These are phyloP conservation scores for Inosperma sp. DNA, from an alignment of 768 basidiomycete species.

Conservation along the genomic window DNA sequence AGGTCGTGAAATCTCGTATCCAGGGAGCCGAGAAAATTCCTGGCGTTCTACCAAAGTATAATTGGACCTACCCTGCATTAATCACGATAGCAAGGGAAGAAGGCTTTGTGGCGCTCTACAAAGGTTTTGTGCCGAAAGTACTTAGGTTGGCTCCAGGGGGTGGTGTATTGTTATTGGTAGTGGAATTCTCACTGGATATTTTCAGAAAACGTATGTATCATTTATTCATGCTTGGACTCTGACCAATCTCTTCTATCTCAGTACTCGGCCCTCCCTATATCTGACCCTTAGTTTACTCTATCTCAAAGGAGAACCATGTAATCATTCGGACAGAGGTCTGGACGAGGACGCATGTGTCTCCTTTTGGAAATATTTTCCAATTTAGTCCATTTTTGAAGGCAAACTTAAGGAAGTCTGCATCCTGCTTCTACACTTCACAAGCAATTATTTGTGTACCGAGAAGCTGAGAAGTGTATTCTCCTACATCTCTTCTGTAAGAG, in stretches of 20 bases:
- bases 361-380: too few relatives aligned
- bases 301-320: neutral
- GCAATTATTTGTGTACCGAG: too few relatives aligned
- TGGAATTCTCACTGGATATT: slow-evolving; percentile 74
- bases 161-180: slow-evolving; percentile 90
- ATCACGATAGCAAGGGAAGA: slow-evolving; percentile 82
- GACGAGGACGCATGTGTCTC: neutral
- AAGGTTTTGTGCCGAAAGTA: slow-evolving; percentile 95
- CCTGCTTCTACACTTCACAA: too few relatives aligned
- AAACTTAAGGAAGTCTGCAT: too few relatives aligned
- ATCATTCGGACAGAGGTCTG: neutral
- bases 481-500: too few relatives aligned
- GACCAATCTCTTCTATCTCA: slow-evolving; percentile 17
- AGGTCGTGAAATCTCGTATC: slow-evolving; percentile 96
- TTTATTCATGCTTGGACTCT: neutral
- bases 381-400: too few relatives aligned
- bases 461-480: too few relatives aligned
- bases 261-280: slow-evolving; percentile 54
- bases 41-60: slow-evolving; percentile 80
- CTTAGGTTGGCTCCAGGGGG: slow-evolving; percentile 93
- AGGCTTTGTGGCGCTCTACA: slow-evolving; percentile 81
- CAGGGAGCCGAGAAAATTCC: slow-evolving; percentile 66
- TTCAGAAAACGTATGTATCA: slow-evolving; percentile 60
- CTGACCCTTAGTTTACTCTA: slow-evolving; percentile 26
- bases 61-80: slow-evolving; percentile 92